phyloP scores from a whole-genome alignment of 306 rosid species.

The Acacia crassicarpa region DNA sequence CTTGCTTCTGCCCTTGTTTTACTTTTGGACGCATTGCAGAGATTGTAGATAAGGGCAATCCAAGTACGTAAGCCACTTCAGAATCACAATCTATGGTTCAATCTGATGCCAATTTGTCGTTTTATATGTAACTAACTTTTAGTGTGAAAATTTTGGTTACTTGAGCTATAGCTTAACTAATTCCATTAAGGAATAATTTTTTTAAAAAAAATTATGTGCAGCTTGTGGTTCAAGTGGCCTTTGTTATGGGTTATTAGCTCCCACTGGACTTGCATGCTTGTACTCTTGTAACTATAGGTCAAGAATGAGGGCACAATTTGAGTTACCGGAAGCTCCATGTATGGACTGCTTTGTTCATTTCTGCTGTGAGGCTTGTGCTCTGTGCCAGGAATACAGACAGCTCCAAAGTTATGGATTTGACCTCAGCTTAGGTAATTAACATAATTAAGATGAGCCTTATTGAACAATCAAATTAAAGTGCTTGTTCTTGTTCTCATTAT shows the following conservation, averaged over 20 bases:
- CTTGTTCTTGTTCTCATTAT: background rate
- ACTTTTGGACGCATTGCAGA: slow-evolving; percentile 73
- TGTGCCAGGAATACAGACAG: slow-evolving; percentile 76
- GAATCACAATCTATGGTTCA: background rate
- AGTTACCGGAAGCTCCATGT: slow-evolving; percentile 69
- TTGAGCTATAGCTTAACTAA: background rate
- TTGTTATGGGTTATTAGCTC: slow-evolving; percentile 38
- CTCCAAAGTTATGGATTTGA: slow-evolving; percentile 61
- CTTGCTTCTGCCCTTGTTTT: slow-evolving; percentile 69
- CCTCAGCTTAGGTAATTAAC: slow-evolving; percentile 55
- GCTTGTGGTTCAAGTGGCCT: slow-evolving; percentile 50
- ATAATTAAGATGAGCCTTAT: background rate
- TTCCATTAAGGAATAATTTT: background rate
- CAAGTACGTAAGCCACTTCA: slow-evolving; percentile 41
- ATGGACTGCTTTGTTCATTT: slow-evolving; percentile 73
- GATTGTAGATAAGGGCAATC: slow-evolving; percentile 49
- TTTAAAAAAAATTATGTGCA: background rate
- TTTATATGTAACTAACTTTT: background rate
- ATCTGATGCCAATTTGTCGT: background rate
- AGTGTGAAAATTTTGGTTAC: background rate
- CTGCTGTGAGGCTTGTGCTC: slow-evolving; percentile 66
- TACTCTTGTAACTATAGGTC: slow-evolving; percentile 62
- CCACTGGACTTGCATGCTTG: slow-evolving; percentile 58
- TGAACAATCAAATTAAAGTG: background rate
- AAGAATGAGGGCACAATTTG: slow-evolving; percentile 56